These are phyloP conservation scores for Aspergillus uvarum DNA, from an alignment of 2,329 filamentous ascomycete species.

Conservation along the genomic window DNA sequence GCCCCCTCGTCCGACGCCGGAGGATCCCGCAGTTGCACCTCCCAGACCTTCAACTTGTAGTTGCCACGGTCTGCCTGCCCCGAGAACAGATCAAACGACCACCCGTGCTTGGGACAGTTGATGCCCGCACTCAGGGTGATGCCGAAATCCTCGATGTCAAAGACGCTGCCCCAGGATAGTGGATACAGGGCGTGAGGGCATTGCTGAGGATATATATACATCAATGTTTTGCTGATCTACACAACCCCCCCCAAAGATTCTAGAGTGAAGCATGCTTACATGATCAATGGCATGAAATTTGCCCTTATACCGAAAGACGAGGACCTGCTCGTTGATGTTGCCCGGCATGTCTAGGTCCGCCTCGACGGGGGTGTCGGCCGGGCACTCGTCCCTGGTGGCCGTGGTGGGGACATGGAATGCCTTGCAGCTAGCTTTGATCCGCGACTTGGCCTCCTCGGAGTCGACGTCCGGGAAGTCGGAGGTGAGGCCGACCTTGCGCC, in stretches of 20 bases:
- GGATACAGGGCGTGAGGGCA: conserved; percentile 69
- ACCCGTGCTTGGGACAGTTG: conserved; percentile 67
- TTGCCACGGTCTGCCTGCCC: conserved; percentile 62
- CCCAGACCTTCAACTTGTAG: conserved; percentile 64
- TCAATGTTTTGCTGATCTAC: background rate
- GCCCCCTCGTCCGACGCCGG: background rate
- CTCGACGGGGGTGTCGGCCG: conserved; percentile 27
- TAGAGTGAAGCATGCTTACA: conserved; percentile 42
- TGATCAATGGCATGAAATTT: conserved; percentile 69
- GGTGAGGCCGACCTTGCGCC: conserved; percentile 56
- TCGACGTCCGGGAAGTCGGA: conserved; percentile 58
- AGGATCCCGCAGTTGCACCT: conserved; percentile 55
- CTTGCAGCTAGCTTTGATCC: conserved; percentile 58
- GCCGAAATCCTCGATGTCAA: conserved; percentile 74
- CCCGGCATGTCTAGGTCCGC: conserved; percentile 37
- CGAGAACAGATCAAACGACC: conserved; percentile 69
- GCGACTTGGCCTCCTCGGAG: conserved; percentile 36
- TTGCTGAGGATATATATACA: conserved; percentile 43
- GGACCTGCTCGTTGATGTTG: conserved; percentile 58
- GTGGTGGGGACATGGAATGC: conserved; percentile 54
- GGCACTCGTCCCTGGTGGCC: conserved; percentile 19
- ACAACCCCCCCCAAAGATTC: background rate
- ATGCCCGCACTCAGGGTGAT: conserved; percentile 52
- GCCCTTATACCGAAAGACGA: conserved; percentile 64
- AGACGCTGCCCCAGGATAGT: conserved; percentile 61